Conservation (phyloP, 805 yeast species). For the Yarrowia phangngaensis region DNA sequence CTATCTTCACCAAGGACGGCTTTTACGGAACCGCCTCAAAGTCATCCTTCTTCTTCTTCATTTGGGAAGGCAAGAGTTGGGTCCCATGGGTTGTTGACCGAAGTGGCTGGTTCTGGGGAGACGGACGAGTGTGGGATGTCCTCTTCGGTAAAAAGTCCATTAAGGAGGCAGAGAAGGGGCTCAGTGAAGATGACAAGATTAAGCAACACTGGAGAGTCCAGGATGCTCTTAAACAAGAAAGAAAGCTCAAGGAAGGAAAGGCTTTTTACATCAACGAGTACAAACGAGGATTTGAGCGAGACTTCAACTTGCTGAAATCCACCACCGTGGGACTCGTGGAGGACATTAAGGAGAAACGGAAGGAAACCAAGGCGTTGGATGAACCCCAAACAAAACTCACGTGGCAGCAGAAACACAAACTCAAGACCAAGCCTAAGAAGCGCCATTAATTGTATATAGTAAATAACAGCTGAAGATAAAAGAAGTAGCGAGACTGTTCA, state of each 20-base stretch:
- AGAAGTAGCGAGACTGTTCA: too few species aligned
- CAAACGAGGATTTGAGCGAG: conserved; percentile 24
- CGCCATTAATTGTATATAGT: conserved; percentile 2
- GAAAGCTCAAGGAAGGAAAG: conserved; percentile 31
- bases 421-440: conserved; percentile 10
- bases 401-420: conserved; percentile 25
- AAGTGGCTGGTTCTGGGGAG: conserved; percentile 90
- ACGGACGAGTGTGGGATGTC: conserved; percentile 78
- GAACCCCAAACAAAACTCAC: conserved; percentile 10
- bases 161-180: conserved; percentile 70
- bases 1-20: conserved; percentile 84
- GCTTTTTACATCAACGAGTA: conserved; percentile 27
- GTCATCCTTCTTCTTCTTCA: conserved; percentile 65
- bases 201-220: conserved; percentile 49
- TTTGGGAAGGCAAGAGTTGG: conserved; percentile 54
- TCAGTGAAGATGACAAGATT: conserved; percentile 57
- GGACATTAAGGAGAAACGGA: conserved; percentile 17
- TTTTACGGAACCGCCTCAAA: conserved; percentile 79
- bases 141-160: conserved; percentile 75
- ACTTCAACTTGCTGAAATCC: conserved; percentile 12
- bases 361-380: conserved; percentile 10
- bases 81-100: conserved; percentile 78
- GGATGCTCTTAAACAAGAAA: conserved; percentile 48
- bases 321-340: conserved; percentile 18
- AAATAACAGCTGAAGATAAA: neutral